Evolutionary conservation across 768 basidiomycete genomes (phyloP), one percentile per base, ranked within the genome.

Genomic region (Hericium coralloides): DNA sequence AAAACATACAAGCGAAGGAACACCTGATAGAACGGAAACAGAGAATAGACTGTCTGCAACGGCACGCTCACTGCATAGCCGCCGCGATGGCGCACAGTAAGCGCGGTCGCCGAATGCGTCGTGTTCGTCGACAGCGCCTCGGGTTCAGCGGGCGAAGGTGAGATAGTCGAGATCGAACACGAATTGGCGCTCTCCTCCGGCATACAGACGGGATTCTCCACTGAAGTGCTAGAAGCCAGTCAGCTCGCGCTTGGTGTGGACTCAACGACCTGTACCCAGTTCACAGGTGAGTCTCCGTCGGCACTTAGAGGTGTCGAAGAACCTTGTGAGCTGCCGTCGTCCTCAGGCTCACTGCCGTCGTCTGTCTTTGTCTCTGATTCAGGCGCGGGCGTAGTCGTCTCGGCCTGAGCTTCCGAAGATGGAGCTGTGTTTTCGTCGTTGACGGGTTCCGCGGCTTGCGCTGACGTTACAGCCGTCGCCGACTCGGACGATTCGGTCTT

Each of bases 331-430:
- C n/a, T 18, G 43, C 43, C 20, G 43, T 20, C 20, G 43, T 20
- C 20, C 43, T 45, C 43, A 20, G 43, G 20, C 43, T 45, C 43
- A 20, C 43, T 45, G n/a, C n/a, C 43, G n/a, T 45, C 43, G n/a
- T 70, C 64, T 69, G 78, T 69, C 64, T 63, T 55, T 39, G 59
- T 58, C 31, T 52, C 31, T 10, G 51, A 49, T 25, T 58, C 58
- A 41, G 65, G 3, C 49, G 18, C 54, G 14, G 45, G n/a, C 20
- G 61, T 55, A 54, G 61, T 52, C 45, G 66, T 66, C 61, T 67
- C 64, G 53, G 65, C 64, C 49, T 61, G 58, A 15, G 58, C 60
- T 50, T 63, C 59, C 52, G 59, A 45, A 17, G 53, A 39, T 23
- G 58, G 63, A 36, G 60, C 61, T 49, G 50, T 57, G 55, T 65